phyloP scores from a whole-genome alignment of 2,329 filamentous ascomycete species.

The Didymella sp. region DNA sequence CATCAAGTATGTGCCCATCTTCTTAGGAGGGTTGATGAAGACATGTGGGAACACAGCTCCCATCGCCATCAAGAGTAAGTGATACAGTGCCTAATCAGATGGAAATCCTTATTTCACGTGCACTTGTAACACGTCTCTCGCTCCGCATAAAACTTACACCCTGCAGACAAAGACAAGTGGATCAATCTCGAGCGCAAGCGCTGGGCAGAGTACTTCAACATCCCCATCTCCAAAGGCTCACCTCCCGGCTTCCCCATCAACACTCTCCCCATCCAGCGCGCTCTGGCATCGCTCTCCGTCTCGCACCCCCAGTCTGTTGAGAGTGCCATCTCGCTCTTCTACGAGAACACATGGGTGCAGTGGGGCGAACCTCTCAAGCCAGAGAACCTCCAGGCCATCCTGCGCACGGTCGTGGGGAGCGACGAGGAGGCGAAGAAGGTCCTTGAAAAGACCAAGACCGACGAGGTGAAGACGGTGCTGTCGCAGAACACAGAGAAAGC shows the following conservation, averaged over 20 bases:
- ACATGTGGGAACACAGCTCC: conserved; percentile 62
- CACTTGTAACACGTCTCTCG: neutral
- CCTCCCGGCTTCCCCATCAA: conserved; percentile 62
- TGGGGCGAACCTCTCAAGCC: conserved; percentile 54
- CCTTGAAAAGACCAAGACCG: conserved; percentile 47
- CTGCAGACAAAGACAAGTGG: conserved; percentile 65
- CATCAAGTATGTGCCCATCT: conserved; percentile 64
- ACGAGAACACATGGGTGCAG: conserved; percentile 61
- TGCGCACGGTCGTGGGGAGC: conserved; percentile 57
- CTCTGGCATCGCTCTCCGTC: conserved; percentile 57
- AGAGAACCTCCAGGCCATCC: conserved; percentile 53
- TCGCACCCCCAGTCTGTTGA: conserved; percentile 53
- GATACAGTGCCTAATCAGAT: neutral
- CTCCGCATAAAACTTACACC: conserved; percentile 13
- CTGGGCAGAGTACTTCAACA: conserved; percentile 61
- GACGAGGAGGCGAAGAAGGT: conserved; percentile 53
- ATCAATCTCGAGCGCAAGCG: conserved; percentile 61
- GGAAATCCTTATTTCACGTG: no score
- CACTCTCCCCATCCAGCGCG: conserved; percentile 61
- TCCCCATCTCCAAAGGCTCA: conserved; percentile 57
- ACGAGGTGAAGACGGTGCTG: conserved; percentile 58
- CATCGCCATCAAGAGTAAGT: conserved; percentile 62
- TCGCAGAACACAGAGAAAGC: conserved; percentile 59
- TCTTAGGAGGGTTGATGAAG: conserved; percentile 67
- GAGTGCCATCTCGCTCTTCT: conserved; percentile 56